Evolutionary conservation across 192 early-diverging fungal genomes (phyloP), one percentile per base, ranked within the genome.

Genomic region (Allomyces javanicus): DNA sequence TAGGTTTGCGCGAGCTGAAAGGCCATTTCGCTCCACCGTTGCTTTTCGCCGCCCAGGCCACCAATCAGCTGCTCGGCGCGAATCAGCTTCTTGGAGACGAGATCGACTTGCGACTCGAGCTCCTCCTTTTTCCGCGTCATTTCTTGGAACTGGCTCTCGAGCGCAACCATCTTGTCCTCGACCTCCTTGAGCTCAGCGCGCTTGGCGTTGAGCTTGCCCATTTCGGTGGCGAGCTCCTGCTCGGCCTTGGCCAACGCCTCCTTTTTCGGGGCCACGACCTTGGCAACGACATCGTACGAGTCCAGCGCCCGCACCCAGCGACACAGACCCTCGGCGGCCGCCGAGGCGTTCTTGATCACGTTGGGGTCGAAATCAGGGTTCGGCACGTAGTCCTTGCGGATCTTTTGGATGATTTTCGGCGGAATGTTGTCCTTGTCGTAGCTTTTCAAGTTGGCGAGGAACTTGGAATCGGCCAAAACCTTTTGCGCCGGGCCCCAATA

Each of bases 251-350:
- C 72, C 11, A 99, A 89, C 80, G 98, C 97, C 12, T 83, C 74
- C 68, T 96, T 90, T 66, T 98, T 80, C 23, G 97, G 97, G 17
- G 91, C 97, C 43, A 99, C 87, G 61, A 84, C 81, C 74, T 98
- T 93, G 65, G 98, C 71, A 63, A 99, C 98, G 64, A 88, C 85
- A 19, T 89, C 81, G 67, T 85, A 99, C 62, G 82, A 85, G 21
- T 96, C 93, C 78, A 97, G 94, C 27, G 97, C 97, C 67, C 87
- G 83, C 0, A 91, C 97, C 97, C 97, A 99, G 74, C 93, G 86
- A 25, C 92, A 90, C 40, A 99, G 76, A 24, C 96, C 96, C 11
- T 96, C 97, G 76, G 96, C 98, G 9, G 97, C 97, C 73, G 91
- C 95, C 72, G 86, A 88, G 19, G 97, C 97, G 65, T 89, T 87